These are phyloP conservation scores for Vitis hybrid DNA, from an alignment of 177 flowering plant species.

Conservation along the genomic window DNA sequence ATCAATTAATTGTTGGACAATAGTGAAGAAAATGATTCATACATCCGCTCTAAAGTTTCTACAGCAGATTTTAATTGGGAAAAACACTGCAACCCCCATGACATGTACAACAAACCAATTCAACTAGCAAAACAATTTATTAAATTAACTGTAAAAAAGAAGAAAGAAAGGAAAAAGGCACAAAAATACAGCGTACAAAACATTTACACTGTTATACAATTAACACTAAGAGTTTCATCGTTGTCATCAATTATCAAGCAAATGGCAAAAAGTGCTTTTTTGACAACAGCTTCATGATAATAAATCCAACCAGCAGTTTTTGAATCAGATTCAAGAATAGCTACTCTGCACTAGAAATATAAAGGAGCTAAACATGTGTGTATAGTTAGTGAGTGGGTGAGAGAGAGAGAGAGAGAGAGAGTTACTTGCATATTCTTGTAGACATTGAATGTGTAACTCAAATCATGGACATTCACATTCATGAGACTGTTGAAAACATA, in stretches of 20 bases:
- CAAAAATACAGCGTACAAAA: not conserved
- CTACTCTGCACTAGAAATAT: not conserved
- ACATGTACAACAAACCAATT: too few species aligned
- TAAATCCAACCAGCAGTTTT: too few species aligned
- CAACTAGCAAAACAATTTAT: too few species aligned
- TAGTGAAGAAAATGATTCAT: not conserved
- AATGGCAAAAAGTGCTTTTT: not conserved
- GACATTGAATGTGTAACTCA: slow-evolving; percentile 55
- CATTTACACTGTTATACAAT: not conserved
- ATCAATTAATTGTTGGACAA: not conserved
- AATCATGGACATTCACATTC: slow-evolving; percentile 86
- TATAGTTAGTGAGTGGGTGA: slow-evolving; percentile 13
- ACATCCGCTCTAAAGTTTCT: too few species aligned
- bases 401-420: slow-evolving; percentile 35
- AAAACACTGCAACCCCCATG: too few species aligned
- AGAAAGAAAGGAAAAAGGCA: not conserved
- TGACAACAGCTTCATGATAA: not conserved
- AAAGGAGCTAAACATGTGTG: not conserved
- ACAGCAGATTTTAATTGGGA: too few species aligned
- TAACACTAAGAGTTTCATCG: not conserved
- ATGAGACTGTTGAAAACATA: slow-evolving; percentile 89
- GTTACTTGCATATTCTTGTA: slow-evolving; percentile 86
- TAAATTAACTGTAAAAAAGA: too few species aligned
- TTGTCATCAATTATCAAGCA: not conserved
- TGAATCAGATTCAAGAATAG: too few species aligned